These are phyloP conservation scores for Euphrasia arctica DNA, from an alignment of 305 asterid species.

Conservation along the genomic window DNA sequence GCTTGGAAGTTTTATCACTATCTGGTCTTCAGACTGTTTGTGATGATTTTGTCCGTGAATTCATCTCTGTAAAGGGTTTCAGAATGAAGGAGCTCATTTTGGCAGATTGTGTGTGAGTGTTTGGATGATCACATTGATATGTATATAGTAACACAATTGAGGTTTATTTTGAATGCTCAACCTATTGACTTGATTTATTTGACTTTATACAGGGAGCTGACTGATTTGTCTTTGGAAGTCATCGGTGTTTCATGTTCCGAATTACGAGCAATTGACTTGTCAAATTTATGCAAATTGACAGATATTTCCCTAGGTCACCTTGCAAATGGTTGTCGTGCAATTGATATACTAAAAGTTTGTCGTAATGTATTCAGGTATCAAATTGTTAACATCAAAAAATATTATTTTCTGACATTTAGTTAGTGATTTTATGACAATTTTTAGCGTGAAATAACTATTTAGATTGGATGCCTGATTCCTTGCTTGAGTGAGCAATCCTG, in stretches of 20 bases:
- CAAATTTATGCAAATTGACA: slow-evolving; percentile 61
- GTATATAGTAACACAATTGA: background rate
- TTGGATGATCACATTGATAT: slow-evolving; percentile 18
- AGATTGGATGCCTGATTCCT: slow-evolving; percentile 5
- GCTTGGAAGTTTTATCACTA: slow-evolving; percentile 80
- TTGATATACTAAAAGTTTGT: slow-evolving; percentile 57
- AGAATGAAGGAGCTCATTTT: slow-evolving; percentile 78
- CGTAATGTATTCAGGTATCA: slow-evolving; percentile 72
- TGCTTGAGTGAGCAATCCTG: background rate
- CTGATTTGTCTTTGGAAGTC: slow-evolving; percentile 58
- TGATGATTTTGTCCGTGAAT: slow-evolving; percentile 57
- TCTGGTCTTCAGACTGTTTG: slow-evolving; percentile 63
- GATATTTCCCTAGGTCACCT: slow-evolving; percentile 74
- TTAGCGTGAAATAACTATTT: slow-evolving; percentile 5
- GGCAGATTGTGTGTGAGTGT: slow-evolving; percentile 70
- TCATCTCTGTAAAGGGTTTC: slow-evolving; percentile 51
- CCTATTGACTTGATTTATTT: slow-evolving; percentile 4
- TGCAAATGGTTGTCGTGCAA: slow-evolving; percentile 75
- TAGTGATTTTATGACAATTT: background rate
- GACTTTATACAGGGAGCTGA: slow-evolving; percentile 56
- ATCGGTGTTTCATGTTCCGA: slow-evolving; percentile 57
- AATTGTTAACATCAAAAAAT: slow-evolving; percentile 10
- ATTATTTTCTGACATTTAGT: slow-evolving; percentile 5
- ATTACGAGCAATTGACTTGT: slow-evolving; percentile 60
- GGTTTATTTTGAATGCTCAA: slow-evolving; percentile 1